phyloP scores from a whole-genome alignment of 805 yeast species.

The Lipomyces sp. region DNA sequence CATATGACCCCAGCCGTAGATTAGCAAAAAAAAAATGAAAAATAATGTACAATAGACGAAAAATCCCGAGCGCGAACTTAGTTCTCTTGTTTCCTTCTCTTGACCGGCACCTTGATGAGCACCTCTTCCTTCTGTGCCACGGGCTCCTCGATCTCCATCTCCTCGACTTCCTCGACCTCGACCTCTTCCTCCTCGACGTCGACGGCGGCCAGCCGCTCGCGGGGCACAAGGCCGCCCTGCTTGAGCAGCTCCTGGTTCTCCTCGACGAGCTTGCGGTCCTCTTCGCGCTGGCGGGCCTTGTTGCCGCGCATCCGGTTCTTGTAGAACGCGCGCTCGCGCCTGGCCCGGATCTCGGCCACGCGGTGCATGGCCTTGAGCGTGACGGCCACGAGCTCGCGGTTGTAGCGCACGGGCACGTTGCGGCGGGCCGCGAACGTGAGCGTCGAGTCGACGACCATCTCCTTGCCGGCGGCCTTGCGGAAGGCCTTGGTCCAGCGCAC shows the following conservation, averaged over 20 bases:
- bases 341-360: slow-evolving; percentile 91
- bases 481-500: slow-evolving; percentile 92
- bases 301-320: slow-evolving; percentile 99
- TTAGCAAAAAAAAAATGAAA: neutral
- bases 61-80: neutral
- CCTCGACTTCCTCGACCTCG: slow-evolving; percentile 47
- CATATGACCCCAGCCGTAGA: neutral
- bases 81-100: slow-evolving; percentile 12
- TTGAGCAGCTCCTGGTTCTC: slow-evolving; percentile 83
- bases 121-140: slow-evolving; percentile 21
- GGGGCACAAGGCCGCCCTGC: slow-evolving; percentile 67
- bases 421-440: slow-evolving; percentile 95
- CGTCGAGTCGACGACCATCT: slow-evolving; percentile 94
- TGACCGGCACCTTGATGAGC: slow-evolving; percentile 21
- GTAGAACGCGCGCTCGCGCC: slow-evolving; percentile 97
- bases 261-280: slow-evolving; percentile 86
- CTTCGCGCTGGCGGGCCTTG: slow-evolving; percentile 76
- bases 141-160: slow-evolving; percentile 46
- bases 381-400: slow-evolving; percentile 91
- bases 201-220: slow-evolving; percentile 55
- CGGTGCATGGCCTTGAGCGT: slow-evolving; percentile 94
- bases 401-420: slow-evolving; percentile 96
- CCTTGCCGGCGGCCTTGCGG: slow-evolving; percentile 98
- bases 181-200: slow-evolving; percentile 47
- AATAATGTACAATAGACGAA: neutral